A percentile compares a stretch with the other conserved stretches of the same genome.
phyloP scores from a whole-genome alignment of 305 asterid genomes.

The Andrographis paniculata region DNA sequence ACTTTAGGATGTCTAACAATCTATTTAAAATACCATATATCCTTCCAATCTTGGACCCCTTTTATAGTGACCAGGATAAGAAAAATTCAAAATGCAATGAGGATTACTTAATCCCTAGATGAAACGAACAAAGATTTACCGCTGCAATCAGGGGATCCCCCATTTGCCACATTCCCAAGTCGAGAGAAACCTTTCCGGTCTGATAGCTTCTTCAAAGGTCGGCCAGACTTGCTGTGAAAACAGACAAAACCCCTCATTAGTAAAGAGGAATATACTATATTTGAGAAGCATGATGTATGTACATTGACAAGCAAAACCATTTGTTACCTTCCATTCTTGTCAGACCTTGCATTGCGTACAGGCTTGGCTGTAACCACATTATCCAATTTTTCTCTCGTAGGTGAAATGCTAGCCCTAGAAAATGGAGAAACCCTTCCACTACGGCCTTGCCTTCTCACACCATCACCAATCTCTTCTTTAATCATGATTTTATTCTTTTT shows the following conservation, averaged over 20 bases:
- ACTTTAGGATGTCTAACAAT: too few species aligned
- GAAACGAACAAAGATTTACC: slow-evolving; percentile 33
- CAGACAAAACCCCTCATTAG: slow-evolving; percentile 19
- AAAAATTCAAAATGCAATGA: slow-evolving; percentile 7
- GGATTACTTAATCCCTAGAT: slow-evolving; percentile 16
- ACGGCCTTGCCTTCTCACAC: slow-evolving; percentile 86
- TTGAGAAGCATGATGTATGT: slow-evolving; percentile 35
- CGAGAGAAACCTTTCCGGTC: slow-evolving; percentile 94
- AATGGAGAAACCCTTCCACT: slow-evolving; percentile 76
- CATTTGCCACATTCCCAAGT: slow-evolving; percentile 54
- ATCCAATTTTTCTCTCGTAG: slow-evolving; percentile 69
- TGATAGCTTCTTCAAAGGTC: slow-evolving; percentile 76
- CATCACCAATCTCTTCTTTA: slow-evolving; percentile 74
- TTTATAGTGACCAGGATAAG: slow-evolving; percentile 5
- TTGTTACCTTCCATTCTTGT: slow-evolving; percentile 85
- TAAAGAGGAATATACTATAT: slow-evolving; percentile 24
- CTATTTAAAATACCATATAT: background rate
- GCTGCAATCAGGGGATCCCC: slow-evolving; percentile 83
- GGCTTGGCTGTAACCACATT: slow-evolving; percentile 56
- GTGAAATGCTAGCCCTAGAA: slow-evolving; percentile 83
- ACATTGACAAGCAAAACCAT: slow-evolving; percentile 18
- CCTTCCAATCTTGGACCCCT: background rate
- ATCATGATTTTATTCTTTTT: slow-evolving; percentile 57
- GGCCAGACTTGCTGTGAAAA: slow-evolving; percentile 80
- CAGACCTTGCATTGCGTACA: slow-evolving; percentile 52